Evolutionary conservation across 305 asterid species (phyloP), one percentile per base, ranked within the genome.

Genomic region (Vinca major): DNA sequence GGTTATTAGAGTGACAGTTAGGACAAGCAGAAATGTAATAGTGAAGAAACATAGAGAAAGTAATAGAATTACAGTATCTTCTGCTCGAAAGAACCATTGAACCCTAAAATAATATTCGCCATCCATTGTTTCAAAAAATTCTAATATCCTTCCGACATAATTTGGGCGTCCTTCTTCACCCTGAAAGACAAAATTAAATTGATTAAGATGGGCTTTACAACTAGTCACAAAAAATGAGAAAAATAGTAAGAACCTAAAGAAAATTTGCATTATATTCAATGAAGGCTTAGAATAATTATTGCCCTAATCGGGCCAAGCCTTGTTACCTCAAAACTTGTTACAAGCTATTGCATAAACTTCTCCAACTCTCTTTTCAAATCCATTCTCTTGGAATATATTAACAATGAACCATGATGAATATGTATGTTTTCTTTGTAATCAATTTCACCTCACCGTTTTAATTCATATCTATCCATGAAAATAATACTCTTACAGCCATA

Each of bases 11-110:
- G 12, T 70, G 68, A 54, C 51, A 33, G 33, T 26, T 26, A 26
- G 33, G 7, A 56, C 19, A 47, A n/a, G 33, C 73, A 74, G 48
- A n/a, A 57, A 49, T n/a, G 48, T 33, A 68, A 12, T 12, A 61
- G 44, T 19, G 49, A 45, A 17, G 65, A 53, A 48, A 33, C 7
- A 19, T 56, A 37, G 47, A 52, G 12, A 7, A 65, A 75, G 33
- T 3, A 20, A 40, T 52, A 49, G 12, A 40, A 58, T 68, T 66
- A 70, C 95, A 81, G 95, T 88, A 80, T 88, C 89, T 82, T 79
- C 79, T 48, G 86, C 88, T 81, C 88, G 76, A 73, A 80, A 88
- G 71, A 86, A 88, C 95, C 95, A 88, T 63, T 84, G 95, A 63
- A 84, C 86, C 75, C 86, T 86, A 74, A 83, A 80, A 77, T 86